These are phyloP conservation scores for Mycena sp. DNA, from an alignment of 1,284 basidiomycete genomes.

Conservation along the genomic window DNA sequence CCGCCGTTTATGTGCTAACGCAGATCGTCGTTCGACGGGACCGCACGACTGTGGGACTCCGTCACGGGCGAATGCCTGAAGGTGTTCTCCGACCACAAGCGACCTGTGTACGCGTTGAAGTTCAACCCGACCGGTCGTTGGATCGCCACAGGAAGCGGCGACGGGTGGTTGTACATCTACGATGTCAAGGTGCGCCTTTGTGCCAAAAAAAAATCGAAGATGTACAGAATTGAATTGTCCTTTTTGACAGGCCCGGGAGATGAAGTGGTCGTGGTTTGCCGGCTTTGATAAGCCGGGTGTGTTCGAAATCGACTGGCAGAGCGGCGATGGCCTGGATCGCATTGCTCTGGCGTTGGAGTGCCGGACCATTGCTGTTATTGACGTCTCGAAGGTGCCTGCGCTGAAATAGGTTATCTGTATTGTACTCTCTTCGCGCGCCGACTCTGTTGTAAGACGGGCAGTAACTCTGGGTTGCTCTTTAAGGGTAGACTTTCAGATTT, in stretches of 20 bases:
- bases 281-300: constrained; percentile 61
- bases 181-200: constrained; percentile 55
- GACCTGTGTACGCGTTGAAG: constrained; percentile 71
- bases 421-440: no score
- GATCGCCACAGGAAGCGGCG: constrained; percentile 67
- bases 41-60: constrained; percentile 81
- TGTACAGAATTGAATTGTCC: constrained; percentile 9
- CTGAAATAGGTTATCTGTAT: constrained; percentile 23
- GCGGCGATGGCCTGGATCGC: constrained; percentile 55
- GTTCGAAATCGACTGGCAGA: constrained; percentile 75
- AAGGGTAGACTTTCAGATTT: no score
- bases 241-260: constrained; percentile 48
- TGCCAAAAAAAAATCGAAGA: background rate
- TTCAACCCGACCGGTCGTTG: constrained; percentile 74
- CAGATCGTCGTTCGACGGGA: constrained; percentile 81
- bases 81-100: constrained; percentile 71
- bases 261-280: constrained; percentile 68
- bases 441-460: no score
- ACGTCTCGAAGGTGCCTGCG: constrained; percentile 56
- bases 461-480: no score
- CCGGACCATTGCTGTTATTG: constrained; percentile 62
- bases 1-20: constrained; percentile 5
- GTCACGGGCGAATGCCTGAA: constrained; percentile 76
- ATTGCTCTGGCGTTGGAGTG: constrained; percentile 68
- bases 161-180: constrained; percentile 69